phyloP scores from a whole-genome alignment of 2,329 filamentous ascomycete species.

The Fusarium siculi region DNA sequence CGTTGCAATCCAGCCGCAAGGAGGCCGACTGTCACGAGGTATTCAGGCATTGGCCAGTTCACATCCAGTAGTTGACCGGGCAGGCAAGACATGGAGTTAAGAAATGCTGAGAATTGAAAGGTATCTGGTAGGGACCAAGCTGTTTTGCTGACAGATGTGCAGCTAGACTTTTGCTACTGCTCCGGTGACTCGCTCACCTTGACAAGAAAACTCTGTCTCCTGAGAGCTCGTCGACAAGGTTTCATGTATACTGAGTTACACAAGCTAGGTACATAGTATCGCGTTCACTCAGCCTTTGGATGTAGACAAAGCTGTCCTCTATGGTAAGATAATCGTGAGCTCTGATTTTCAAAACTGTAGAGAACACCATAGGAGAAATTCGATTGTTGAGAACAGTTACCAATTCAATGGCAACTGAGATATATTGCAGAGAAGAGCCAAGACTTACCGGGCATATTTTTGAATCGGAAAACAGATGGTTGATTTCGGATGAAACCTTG shows the following conservation, averaged over 20 bases:
- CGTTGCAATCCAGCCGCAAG: neutral
- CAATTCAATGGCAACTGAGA: too few relatives aligned
- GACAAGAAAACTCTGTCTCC: neutral
- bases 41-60: neutral
- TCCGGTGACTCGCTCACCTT: neutral
- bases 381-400: too few relatives aligned
- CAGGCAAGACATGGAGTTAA: neutral
- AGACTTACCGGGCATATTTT: too few relatives aligned
- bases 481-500: too few relatives aligned
- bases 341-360: too few relatives aligned
- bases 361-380: too few relatives aligned
- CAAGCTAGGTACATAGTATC: neutral
- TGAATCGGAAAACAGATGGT: neutral
- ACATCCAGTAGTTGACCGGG: neutral
- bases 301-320: neutral
- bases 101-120: too few relatives aligned
- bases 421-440: neutral
- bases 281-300: accelerated
- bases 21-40: neutral
- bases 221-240: neutral
- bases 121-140: neutral
- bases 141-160: too few relatives aligned
- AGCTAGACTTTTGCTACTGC: too few relatives aligned
- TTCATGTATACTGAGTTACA: neutral
- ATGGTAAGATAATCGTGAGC: too few relatives aligned